Conservation (phyloP, 306 rosid species). For the Acacia acuminata region DNA sequence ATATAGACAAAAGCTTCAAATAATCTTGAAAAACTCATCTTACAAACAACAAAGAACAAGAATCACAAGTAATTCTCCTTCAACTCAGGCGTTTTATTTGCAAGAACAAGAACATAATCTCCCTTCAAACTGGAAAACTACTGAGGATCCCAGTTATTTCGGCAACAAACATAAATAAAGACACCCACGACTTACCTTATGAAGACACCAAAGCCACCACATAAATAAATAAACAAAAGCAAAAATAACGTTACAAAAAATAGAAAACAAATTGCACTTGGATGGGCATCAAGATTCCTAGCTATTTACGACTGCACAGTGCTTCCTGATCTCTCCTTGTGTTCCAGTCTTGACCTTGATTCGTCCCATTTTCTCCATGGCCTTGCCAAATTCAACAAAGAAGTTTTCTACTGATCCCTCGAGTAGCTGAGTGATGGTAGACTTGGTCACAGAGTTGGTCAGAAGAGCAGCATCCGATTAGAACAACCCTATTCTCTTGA, state of each 20-base stretch:
- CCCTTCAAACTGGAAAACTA: constrained; percentile 21
- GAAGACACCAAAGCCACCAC: constrained; percentile 4
- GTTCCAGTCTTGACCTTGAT: constrained; percentile 71
- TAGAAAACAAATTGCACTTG: neutral
- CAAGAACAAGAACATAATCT: constrained; percentile 21
- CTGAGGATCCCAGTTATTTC: constrained; percentile 27
- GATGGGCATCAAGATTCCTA: constrained; percentile 3
- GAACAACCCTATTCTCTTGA: constrained; percentile 79
- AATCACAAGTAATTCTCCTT: neutral
- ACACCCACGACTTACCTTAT: neutral
- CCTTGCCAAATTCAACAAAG: constrained; percentile 57
- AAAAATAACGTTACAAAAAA: constrained; percentile 15
- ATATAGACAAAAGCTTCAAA: neutral
- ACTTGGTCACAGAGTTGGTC: constrained; percentile 49
- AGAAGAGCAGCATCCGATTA: constrained; percentile 75
- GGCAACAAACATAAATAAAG: constrained; percentile 6
- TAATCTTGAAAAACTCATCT: neutral
- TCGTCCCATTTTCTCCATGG: constrained; percentile 84
- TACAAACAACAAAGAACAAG: neutral
- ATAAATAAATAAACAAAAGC: constrained; percentile 25
- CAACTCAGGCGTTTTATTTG: constrained; percentile 13
- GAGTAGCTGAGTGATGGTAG: constrained; percentile 50
- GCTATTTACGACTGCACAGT: constrained; percentile 69
- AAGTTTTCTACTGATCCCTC: constrained; percentile 56
- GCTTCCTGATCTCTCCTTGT: constrained; percentile 79